Conservation (phyloP, 2,329 filamentous ascomycete species). For the Cryphonectria carpinicola region DNA sequence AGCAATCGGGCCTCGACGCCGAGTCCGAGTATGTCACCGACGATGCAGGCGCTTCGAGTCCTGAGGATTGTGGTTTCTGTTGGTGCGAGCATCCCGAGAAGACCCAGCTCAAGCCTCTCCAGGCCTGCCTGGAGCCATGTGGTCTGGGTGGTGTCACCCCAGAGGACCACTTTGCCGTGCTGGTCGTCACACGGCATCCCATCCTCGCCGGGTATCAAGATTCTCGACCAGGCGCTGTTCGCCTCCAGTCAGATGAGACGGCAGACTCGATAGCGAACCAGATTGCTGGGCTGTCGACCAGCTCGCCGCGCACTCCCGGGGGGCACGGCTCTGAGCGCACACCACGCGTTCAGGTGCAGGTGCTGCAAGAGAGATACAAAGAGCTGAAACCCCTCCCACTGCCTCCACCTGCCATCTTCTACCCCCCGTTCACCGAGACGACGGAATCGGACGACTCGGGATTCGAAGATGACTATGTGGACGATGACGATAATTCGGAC, state of each 20-base stretch:
- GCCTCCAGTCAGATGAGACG: conserved; percentile 34
- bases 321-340: conserved; percentile 4
- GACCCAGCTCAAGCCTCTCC: conserved; percentile 45
- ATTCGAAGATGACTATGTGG: conserved; percentile 36
- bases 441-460: conserved; percentile 33
- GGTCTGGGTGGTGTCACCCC: conserved; percentile 63
- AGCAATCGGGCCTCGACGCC: conserved; percentile 33
- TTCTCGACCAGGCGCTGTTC: not conserved
- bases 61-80: conserved; percentile 48
- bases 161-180: conserved; percentile 66
- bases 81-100: conserved; percentile 51
- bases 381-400: conserved; percentile 52
- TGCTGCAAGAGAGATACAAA: conserved; percentile 47
- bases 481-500: conserved; percentile 40
- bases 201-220: conserved; percentile 32
- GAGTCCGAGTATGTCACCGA: conserved; percentile 39
- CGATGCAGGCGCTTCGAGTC: conserved; percentile 41
- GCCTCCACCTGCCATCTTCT: conserved; percentile 57
- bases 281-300: conserved; percentile 47
- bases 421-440: conserved; percentile 51
- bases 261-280: conserved; percentile 48
- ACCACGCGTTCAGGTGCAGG: conserved; percentile 47
- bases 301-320: conserved; percentile 37
- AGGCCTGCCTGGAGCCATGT: conserved; percentile 59
- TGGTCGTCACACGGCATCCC: conserved; percentile 55